A percentile compares a stretch with the other conserved stretches of the same genome.
phyloP scores from a whole-genome alignment of 1,284 basidiomycete species.

The Farysia itapuensis region DNA sequence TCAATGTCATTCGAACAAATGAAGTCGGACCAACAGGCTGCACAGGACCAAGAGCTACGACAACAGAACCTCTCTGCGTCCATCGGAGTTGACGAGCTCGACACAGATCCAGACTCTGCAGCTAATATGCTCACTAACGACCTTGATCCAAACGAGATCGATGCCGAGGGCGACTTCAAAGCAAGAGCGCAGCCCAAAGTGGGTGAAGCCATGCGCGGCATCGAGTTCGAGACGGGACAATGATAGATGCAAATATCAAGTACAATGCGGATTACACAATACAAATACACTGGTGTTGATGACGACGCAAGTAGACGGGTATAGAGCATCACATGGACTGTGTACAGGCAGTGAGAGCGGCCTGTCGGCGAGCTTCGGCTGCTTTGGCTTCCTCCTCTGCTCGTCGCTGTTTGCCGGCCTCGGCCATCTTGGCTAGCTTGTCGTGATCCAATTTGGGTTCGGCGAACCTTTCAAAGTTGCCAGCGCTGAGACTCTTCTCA shows the following conservation, averaged over 20 bases:
- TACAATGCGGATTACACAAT: neutral
- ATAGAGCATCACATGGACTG: too few species aligned
- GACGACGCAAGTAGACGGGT: too few species aligned
- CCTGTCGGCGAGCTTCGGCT: slow-evolving; percentile 24
- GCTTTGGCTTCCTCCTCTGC: slow-evolving; percentile 26
- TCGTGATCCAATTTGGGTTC: slow-evolving; percentile 44
- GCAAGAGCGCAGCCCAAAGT: slow-evolving; percentile 36
- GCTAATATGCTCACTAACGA: too few species aligned
- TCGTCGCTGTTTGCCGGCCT: slow-evolving; percentile 28
- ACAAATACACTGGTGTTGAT: neutral
- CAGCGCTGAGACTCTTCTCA: slow-evolving; percentile 33
- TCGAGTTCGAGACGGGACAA: slow-evolving; percentile 29
- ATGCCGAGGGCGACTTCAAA: slow-evolving; percentile 34
- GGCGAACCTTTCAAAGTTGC: slow-evolving; percentile 40
- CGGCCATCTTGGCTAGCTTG: slow-evolving; percentile 16
- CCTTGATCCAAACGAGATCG: too few species aligned
- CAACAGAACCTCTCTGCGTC: slow-evolving; percentile 24
- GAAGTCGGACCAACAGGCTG: slow-evolving; percentile 23
- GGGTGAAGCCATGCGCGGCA: slow-evolving; percentile 34
- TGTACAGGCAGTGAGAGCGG: too few species aligned
- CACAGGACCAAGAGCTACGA: slow-evolving; percentile 13
- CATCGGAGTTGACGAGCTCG: slow-evolving; percentile 26
- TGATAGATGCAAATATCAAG: slow-evolving; percentile 1
- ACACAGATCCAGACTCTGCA: slow-evolving; percentile 3
- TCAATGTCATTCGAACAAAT: slow-evolving; percentile 23